A percentile compares a stretch with the other conserved stretches of the same genome.
phyloP scores from a whole-genome alignment of 768 basidiomycete species.

The Cystofilobasidium bisporidii region DNA sequence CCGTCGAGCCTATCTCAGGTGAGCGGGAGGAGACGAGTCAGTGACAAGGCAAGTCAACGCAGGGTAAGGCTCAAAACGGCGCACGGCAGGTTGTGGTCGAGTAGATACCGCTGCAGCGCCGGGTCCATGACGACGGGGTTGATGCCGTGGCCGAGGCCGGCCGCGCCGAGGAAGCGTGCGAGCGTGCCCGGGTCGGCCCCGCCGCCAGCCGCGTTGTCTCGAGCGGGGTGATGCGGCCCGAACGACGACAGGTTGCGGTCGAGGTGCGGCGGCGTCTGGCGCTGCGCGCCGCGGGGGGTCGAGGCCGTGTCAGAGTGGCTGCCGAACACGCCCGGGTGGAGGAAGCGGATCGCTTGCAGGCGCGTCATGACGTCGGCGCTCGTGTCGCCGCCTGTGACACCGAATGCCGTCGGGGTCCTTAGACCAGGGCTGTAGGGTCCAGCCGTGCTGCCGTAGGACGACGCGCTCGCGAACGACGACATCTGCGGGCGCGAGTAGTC shows the following conservation, averaged over 20 bases:
- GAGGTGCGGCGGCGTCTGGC: neutral
- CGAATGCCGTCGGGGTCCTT: neutral
- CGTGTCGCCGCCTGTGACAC: neutral
- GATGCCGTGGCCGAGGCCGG: constrained; percentile 8
- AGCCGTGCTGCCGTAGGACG: neutral
- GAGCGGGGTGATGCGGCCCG: neutral
- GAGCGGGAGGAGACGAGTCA: no score
- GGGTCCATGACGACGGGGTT: constrained; percentile 21
- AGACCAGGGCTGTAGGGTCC: neutral
- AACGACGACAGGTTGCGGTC: no score
- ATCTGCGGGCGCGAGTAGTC: neutral
- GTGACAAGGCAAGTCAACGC: no score
- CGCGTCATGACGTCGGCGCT: constrained; percentile 9
- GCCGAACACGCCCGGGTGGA: constrained; percentile 24
- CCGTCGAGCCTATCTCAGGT: no score
- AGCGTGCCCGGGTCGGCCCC: neutral
- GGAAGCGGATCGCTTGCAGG: constrained; percentile 18
- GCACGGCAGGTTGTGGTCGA: constrained; percentile 23
- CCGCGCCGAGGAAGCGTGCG: neutral
- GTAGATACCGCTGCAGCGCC: constrained; percentile 11
- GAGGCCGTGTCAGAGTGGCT: neutral
- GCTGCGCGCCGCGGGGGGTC: neutral
- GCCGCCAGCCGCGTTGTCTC: neutral
- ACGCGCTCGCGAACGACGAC: neutral
- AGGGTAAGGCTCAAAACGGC: constrained; percentile 12